Evolutionary conservation across 1,139 yeast genomes (phyloP).

Genomic region (Candida neerlandica): DNA sequence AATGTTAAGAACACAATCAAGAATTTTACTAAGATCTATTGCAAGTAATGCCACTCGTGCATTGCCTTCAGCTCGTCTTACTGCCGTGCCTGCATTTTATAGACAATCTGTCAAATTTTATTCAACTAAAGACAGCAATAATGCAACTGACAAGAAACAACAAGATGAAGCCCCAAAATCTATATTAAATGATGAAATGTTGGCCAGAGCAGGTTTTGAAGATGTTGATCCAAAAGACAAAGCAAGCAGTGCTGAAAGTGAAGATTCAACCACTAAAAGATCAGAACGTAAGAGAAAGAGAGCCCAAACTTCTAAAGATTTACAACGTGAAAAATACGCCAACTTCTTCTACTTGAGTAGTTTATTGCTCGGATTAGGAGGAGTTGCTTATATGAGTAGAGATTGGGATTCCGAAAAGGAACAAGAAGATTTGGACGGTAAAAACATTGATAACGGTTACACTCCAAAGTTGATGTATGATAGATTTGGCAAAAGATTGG

Average conservation of each 20-base stretch:
- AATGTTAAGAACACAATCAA: slow-evolving; percentile 13
- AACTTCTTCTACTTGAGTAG: slow-evolving; percentile 67
- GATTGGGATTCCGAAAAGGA: slow-evolving; percentile 86
- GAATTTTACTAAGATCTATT: slow-evolving; percentile 8
- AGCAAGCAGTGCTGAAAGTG: slow-evolving; percentile 13
- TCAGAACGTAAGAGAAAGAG: slow-evolving; percentile 50
- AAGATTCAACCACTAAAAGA: slow-evolving; percentile 5
- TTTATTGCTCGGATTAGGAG: slow-evolving; percentile 62
- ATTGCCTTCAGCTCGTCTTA: not conserved
- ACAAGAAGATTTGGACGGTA: slow-evolving; percentile 50
- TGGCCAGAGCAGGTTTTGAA: slow-evolving; percentile 83
- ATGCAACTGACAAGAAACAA: slow-evolving; percentile 22
- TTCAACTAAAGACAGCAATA: slow-evolving; percentile 20
- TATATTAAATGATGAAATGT: slow-evolving; percentile 76
- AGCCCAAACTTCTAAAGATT: slow-evolving; percentile 62
- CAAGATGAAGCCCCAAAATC: slow-evolving; percentile 47
- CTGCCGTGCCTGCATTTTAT: slow-evolving; percentile 3
- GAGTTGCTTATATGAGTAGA: slow-evolving; percentile 75
- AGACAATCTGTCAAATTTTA: slow-evolving; percentile 18
- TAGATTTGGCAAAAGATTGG: slow-evolving; percentile 71
- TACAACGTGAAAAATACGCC: slow-evolving; percentile 62
- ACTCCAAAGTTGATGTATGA: slow-evolving; percentile 64
- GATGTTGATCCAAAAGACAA: slow-evolving; percentile 25
- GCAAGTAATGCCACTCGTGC: slow-evolving; percentile 6
- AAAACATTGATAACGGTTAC: slow-evolving; percentile 67